Evolutionary conservation across 345 rosid genomes (phyloP), one percentile per base, ranked within the genome.

Genomic region (Kandelia obovata): DNA sequence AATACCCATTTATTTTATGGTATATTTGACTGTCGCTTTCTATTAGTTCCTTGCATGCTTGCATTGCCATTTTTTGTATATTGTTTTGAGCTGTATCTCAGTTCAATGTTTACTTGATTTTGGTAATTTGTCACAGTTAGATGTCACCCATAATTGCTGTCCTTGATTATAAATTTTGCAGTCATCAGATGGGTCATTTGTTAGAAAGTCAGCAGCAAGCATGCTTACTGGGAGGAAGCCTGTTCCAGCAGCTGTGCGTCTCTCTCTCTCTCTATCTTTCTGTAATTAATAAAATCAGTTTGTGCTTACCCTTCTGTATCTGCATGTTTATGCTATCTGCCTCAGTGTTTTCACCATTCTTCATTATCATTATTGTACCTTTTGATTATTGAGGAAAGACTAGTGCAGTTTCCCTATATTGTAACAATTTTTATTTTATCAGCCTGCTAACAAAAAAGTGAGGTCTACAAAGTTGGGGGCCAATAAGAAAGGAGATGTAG

Each of bases 161-260:
- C 21, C 5, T 47, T 46, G 30, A 5, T 34, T 21, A 3, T 47
- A 35, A 17, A 27, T 49, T 61, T 30, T 84, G 86, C 80, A 95
- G 99, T 66, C 82, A 69, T 79, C 97, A 39, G 98, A 85, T 70
- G 77, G 87, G 26, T 76, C 86, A 51, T 80, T 87, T 71, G 91
- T 84, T 69, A 83, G 83, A 74, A 96, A 79, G 77, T 96, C 99
- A 57, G 99, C 99, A 7, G 99, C 96, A 61, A 96, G 99, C 85
- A 87, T 96, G 98, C 90, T 96, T 76, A 85, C 89, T 71, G 98
- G 96, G 69, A 96, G 84, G 88, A 89, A 81, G 79, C 87, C 88
- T 71, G 84, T 77, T 71, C 71, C 85, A 58, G 81, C 88, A 46
- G 95, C 87, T 66, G 98, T 92, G 75, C 85, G 94, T 65, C 7